These are phyloP conservation scores for Gleditsia sinensis DNA, from an alignment of 306 rosid species.

Conservation along the genomic window DNA sequence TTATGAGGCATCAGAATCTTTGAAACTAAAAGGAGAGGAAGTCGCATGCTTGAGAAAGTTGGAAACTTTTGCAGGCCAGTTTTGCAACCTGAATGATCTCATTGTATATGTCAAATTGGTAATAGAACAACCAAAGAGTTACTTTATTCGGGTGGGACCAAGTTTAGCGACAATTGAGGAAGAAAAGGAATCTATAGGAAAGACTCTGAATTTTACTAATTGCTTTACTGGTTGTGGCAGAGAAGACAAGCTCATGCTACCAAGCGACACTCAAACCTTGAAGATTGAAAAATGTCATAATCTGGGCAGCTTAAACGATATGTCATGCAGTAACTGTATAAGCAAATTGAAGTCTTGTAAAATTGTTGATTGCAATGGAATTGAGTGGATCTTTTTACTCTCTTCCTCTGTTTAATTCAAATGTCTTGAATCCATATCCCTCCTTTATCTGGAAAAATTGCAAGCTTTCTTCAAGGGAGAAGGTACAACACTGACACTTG, in stretches of 20 bases:
- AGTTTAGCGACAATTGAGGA: not conserved
- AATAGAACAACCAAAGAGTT: not conserved
- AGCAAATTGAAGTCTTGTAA: not conserved
- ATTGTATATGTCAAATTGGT: not conserved
- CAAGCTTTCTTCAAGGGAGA: not conserved
- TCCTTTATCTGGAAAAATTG: not conserved
- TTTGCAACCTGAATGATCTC: not conserved
- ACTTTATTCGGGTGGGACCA: constrained; percentile 4
- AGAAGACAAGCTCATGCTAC: not conserved
- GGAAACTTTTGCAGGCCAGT: constrained; percentile 7
- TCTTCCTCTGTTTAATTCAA: not conserved
- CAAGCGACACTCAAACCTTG: not conserved
- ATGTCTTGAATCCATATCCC: not conserved
- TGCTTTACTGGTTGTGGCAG: not conserved
- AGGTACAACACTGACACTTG: not conserved
- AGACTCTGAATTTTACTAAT: not conserved
- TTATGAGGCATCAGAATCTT: not conserved
- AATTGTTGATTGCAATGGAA: not conserved
- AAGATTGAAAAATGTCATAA: not conserved
- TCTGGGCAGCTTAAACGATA: not conserved
- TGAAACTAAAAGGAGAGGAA: constrained; percentile 18
- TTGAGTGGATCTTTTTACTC: not conserved
- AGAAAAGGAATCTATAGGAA: constrained; percentile 3
- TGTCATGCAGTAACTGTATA: not conserved
- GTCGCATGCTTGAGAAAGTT: constrained; percentile 3